phyloP scores from a whole-genome alignment of 2,329 filamentous ascomycete species.

The Setomelanomma holmii region DNA sequence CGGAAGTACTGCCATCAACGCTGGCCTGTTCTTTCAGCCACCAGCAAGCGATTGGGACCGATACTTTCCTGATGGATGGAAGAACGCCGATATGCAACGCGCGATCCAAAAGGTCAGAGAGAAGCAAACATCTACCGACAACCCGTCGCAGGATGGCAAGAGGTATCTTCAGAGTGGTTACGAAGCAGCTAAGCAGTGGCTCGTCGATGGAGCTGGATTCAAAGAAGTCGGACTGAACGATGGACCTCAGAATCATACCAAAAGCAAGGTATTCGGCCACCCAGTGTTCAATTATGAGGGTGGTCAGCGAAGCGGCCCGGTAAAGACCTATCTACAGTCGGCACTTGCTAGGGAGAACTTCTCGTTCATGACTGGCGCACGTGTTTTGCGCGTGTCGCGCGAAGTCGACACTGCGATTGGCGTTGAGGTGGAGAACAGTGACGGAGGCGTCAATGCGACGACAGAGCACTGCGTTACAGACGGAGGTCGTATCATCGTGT shows the following conservation, averaged over 20 bases:
- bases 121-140: conserved; percentile 54
- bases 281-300: conserved; percentile 58
- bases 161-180: conserved; percentile 59
- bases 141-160: conserved; percentile 55
- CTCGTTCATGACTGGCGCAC: conserved; percentile 51
- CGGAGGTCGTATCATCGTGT: conserved; percentile 39
- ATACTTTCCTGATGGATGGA: conserved; percentile 60
- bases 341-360: conserved; percentile 50
- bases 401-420: conserved; percentile 51
- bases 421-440: conserved; percentile 49
- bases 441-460: conserved; percentile 37
- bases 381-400: conserved; percentile 56
- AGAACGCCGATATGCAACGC: conserved; percentile 56
- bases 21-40: conserved; percentile 62
- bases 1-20: conserved; percentile 62
- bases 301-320: conserved; percentile 60
- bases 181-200: conserved; percentile 57
- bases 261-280: conserved; percentile 58
- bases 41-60: conserved; percentile 61
- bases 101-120: conserved; percentile 56
- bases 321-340: conserved; percentile 58
- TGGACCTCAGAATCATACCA: conserved; percentile 49
- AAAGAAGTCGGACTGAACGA: conserved; percentile 58
- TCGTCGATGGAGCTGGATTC: conserved; percentile 59
- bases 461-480: conserved; percentile 26